Base-by-base conservation (phyloP, 306 rosid species). In the Gillenia trifoliata region DNA sequence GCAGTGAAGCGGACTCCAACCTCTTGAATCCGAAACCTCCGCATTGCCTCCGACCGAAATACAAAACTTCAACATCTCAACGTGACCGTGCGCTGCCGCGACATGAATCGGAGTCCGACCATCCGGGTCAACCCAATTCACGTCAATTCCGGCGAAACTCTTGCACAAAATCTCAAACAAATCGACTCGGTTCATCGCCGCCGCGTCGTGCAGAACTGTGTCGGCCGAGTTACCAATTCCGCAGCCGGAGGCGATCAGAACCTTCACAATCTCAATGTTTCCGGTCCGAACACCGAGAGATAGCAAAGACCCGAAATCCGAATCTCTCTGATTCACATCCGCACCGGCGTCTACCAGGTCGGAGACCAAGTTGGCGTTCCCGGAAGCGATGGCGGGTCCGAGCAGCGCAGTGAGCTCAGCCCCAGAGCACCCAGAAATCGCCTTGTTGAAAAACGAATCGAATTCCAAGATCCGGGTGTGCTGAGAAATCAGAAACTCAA, bases 1-100 rank as follows among this genome's bases (percentile, higher is more conserved):
- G 40, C 40, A 78, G 28, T 91, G 98, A 1, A 94, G 89, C 12
- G 98, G 90, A 12, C 87, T 90, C 90, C 87, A 83, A 22, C 89
- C 90, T 3, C 38, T 67, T 0, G 5, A 4, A 70, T 94, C 98
- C 3, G 23, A 66, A 2, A 47, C 63, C 20, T 90, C 86, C 16
- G 80, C 85, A 76, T 82, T 71, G 16, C 85, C 96, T 9, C 96
- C 97, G 15, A 66, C 55, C 6, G 91, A 79, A 34, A 88, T 57
- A 49, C 83, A 79, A 40, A 73, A 83, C 25, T 80, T 56, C 60
- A 94, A 79, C 67, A 63, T 75, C 57, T 77, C 83, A 11, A 74
- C 84, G 73, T 86, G 87, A 52, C 92, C 95, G 38, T 64, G 78
- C 12, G 70, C 77, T 63, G 93, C 96, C 13, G 92, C 89, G 61